Evolutionary conservation across 345 rosid species (phyloP), one percentile per base, ranked within the genome.

Genomic region (Bruguiera sexangula): DNA sequence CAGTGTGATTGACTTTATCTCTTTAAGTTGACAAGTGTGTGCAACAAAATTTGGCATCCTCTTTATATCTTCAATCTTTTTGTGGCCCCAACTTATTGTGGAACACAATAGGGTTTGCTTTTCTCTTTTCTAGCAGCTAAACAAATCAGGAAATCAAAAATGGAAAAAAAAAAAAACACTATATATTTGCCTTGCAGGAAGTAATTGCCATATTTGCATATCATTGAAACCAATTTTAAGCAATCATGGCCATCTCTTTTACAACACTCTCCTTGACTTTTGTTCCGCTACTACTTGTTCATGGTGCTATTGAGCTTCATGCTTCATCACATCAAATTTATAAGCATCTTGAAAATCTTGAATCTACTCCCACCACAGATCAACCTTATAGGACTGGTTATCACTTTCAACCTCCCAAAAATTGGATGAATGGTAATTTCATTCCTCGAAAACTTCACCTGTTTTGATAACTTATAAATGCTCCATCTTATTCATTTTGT

Each of bases 341-440:
- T 70, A 34, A 46, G 1, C 74, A 76, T 53, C 76, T 77, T 54
- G 78, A 75, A 62, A 68, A 57, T 60, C 30, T 36, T 64, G 72
- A 78, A 52, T 57, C 80, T 61, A 54, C 79, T 39, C 1, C 78
- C 6, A 4, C 59, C 24, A 0, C 57, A 61, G 70, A 34, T 31
- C 93, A 88, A 69, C 89, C 89, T 15, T 86, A 88, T 65, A 82
- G 91, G 69, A 85, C 93, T 74, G 85, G 77, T 51, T 90, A 66
- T 48, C 93, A 90, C 75, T 90, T 90, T 37, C 93, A 90, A 68
- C 90, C 93, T 15, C 86, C 86, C 2, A 82, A 82, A 73, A 88
- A 90, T 55, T 90, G 96, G 93, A 88, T 88, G 79, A 90, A 86
- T 81, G 96, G 93, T 89, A 82, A 13, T 32, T 55, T 21, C 19